Percentiles rank a stretch among this genome's conserved stretches.
Conservation (phyloP, 768 basidiomycete species). For the Russula sp. region DNA sequence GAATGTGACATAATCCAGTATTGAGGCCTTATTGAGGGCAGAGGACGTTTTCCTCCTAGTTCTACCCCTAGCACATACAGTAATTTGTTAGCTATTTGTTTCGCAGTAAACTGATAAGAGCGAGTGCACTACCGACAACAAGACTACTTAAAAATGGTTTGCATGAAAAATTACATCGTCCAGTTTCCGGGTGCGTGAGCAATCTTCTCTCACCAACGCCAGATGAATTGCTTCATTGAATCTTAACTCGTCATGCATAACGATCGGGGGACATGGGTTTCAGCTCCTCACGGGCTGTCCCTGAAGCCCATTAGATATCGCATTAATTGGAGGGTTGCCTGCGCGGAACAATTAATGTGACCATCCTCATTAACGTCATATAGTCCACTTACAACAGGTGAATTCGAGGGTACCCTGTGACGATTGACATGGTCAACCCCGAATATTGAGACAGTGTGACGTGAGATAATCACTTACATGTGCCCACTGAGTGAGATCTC, state of each 20-base stretch:
- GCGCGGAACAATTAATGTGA: neutral
- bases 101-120: neutral
- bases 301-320: constrained; percentile 65
- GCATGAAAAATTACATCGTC: too few relatives aligned
- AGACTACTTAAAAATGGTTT: too few relatives aligned
- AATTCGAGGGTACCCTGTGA: constrained; percentile 61
- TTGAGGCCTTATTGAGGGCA: neutral
- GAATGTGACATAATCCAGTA: neutral
- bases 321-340: constrained; percentile 71
- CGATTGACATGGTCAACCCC: neutral
- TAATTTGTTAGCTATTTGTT: neutral
- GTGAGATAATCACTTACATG: constrained; percentile 46
- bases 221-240: too few relatives aligned
- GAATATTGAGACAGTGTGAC: neutral
- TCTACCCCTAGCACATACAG: neutral
- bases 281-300: constrained; percentile 40
- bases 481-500: constrained; percentile 73
- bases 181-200: too few relatives aligned
- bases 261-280: neutral
- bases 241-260: too few relatives aligned
- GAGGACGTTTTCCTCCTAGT: neutral
- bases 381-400: constrained; percentile 49
- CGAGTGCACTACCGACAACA: too few relatives aligned
- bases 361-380: neutral
- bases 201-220: too few relatives aligned